phyloP scores from a whole-genome alignment of 2,329 filamentous ascomycete genomes.

The Beauveria medogensis region DNA sequence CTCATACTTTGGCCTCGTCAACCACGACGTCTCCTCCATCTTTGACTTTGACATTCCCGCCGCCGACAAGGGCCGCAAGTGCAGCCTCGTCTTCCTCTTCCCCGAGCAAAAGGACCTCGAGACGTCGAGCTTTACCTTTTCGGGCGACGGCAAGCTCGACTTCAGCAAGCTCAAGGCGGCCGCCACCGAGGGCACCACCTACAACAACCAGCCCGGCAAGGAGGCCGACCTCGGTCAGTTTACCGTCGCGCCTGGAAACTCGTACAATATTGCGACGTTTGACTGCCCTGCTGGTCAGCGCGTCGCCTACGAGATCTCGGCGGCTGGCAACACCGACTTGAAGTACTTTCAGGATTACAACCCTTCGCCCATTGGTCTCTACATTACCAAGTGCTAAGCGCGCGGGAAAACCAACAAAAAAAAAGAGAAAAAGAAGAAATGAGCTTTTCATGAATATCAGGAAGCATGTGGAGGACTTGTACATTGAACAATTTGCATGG shows the following conservation, averaged over 20 bases:
- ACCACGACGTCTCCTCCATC: slow-evolving; percentile 44
- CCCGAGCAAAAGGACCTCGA: slow-evolving; percentile 47
- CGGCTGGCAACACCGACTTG: slow-evolving; percentile 40
- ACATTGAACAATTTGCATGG: slow-evolving; percentile 3
- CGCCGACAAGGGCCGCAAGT: slow-evolving; percentile 46
- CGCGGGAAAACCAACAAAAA: background rate
- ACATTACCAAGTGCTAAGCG: slow-evolving; percentile 26
- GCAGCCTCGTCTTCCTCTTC: slow-evolving; percentile 58
- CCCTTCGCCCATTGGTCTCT: slow-evolving; percentile 34
- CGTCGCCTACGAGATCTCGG: slow-evolving; percentile 43
- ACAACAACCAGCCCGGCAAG: slow-evolving; percentile 40
- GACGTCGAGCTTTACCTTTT: slow-evolving; percentile 46
- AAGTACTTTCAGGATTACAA: slow-evolving; percentile 60
- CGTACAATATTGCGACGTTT: slow-evolving; percentile 45
- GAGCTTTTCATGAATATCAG: background rate
- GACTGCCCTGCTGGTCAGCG: slow-evolving; percentile 45
- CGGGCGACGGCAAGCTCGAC: slow-evolving; percentile 41
- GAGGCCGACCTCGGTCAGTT: slow-evolving; percentile 34
- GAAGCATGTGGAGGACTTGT: background rate
- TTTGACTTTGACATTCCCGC: slow-evolving; percentile 62
- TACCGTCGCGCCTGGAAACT: slow-evolving; percentile 43
- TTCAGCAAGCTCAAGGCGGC: slow-evolving; percentile 40
- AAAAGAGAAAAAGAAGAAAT: background rate
- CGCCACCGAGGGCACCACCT: slow-evolving; percentile 44
- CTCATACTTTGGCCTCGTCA: slow-evolving; percentile 47